A percentile compares a stretch with the other conserved stretches of the same genome.
phyloP scores from a whole-genome alignment of 768 basidiomycete genomes.

The Polyporus arcularius region DNA sequence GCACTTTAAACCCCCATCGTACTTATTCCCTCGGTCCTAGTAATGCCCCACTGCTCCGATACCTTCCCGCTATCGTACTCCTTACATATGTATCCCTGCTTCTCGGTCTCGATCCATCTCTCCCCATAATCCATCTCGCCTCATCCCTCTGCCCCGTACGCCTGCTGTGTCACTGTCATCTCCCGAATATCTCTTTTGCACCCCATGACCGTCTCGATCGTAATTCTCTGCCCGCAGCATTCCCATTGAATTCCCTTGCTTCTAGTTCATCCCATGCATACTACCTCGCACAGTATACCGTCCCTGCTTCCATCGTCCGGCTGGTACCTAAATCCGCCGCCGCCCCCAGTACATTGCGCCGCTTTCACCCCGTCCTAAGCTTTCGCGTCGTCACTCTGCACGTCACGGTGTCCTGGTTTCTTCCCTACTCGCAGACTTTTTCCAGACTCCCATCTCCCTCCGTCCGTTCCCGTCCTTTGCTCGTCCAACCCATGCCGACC shows the following conservation, averaged over 20 bases:
- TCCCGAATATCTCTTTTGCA: background rate
- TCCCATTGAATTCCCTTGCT: background rate
- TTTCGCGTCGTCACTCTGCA: background rate
- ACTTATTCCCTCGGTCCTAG: constrained; percentile 1
- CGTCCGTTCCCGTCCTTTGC: background rate
- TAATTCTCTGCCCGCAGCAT: constrained; percentile 10
- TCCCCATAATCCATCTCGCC: background rate
- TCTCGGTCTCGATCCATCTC: background rate
- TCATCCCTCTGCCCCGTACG: constrained; percentile 14
- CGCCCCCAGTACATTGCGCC: background rate
- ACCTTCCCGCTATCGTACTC: constrained; percentile 7
- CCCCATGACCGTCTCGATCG: constrained; percentile 18
- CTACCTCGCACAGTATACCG: background rate
- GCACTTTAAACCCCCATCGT: background rate
- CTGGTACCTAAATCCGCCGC: constrained; percentile 8
- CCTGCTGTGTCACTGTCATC: constrained; percentile 14
- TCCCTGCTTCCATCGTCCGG: background rate
- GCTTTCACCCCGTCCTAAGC: background rate
- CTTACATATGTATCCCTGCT: background rate
- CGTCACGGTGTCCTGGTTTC: background rate
- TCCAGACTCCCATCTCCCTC: background rate
- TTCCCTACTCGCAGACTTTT: background rate
- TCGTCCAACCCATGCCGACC: background rate
- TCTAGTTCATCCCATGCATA: constrained; percentile 3
- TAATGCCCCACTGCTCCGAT: background rate